Conservation (phyloP, 2,329 filamentous ascomycete species). For the Pezicula radicicola region DNA sequence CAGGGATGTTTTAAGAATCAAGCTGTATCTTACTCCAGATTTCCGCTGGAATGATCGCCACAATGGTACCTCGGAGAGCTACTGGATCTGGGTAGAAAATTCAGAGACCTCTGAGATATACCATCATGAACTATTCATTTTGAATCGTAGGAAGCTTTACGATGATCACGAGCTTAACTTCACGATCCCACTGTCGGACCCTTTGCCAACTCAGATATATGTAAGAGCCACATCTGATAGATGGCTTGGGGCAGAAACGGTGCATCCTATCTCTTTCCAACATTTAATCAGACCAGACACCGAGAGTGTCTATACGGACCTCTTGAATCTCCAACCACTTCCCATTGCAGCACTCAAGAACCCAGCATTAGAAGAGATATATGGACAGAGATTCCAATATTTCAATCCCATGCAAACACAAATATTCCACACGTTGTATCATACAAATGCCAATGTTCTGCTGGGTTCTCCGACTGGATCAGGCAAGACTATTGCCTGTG, state of each 20-base stretch:
- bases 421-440: slow-evolving; percentile 94
- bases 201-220: slow-evolving; percentile 92
- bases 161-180: slow-evolving; percentile 98
- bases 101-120: slow-evolving; percentile 97
- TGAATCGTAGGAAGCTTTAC: slow-evolving; percentile 83
- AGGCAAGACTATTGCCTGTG: slow-evolving; percentile 94
- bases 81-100: slow-evolving; percentile 99
- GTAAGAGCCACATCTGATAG: slow-evolving; percentile 91
- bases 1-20: slow-evolving; percentile 88
- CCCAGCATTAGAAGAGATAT: slow-evolving; percentile 80
- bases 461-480: slow-evolving; percentile 95
- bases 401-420: slow-evolving; percentile 99
- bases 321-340: slow-evolving; percentile 87
- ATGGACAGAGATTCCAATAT: slow-evolving; percentile 83
- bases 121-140: slow-evolving; percentile 94
- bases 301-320: slow-evolving; percentile 93
- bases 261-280: slow-evolving; percentile 93
- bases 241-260: slow-evolving; percentile 95
- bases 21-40: slow-evolving; percentile 80
- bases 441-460: slow-evolving; percentile 87
- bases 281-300: slow-evolving; percentile 97
- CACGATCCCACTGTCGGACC: slow-evolving; percentile 91
- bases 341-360: slow-evolving; percentile 87
- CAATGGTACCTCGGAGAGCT: slow-evolving; percentile 92
- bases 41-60: slow-evolving; percentile 94